Base-by-base conservation (phyloP, 192 early-diverging fungal species). In the Backusella mclennaniae region DNA sequence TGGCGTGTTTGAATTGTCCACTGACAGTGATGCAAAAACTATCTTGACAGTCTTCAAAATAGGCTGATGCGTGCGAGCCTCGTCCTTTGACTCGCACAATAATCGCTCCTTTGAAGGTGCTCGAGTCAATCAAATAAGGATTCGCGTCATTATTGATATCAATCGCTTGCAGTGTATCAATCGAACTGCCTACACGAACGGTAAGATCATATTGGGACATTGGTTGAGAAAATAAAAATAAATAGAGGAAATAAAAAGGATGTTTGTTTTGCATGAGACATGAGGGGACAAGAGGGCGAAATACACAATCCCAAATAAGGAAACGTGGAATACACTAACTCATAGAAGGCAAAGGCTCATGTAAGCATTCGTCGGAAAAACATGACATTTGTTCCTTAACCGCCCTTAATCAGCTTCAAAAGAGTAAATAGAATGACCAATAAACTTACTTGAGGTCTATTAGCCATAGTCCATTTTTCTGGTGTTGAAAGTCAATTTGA, bases 11-110 rank as follows among this genome's bases (percentile, higher is more conserved):
- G 81, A 95, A 96, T n/a, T 91, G 82, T 31, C 90, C 91, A 21
- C 84, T 87, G 31, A 95, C 77, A 74, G 95, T 92, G 29, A 96
- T 84, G 41, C 91, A 91, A 82, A 92, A 93, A 29, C 88, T 80
- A 67, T 92, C 82, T 31, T 84, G 82, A 49, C 86, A 79, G 8
- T 77, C 84, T 1, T 89, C 89, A 82, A 95, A 95, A 71, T 92
- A 91, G 12, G 73, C 69, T 3, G 88, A 80, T 80, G 38, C 82
- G 74, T 26, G 35, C 21, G 2, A 69, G 26, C 56, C 56, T 63
- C 35, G 35, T n/a, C 46, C 76, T 31, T 73, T 67, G 44, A 96
- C 86, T 39, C 93, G 86, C 33, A 96, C 90, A 75, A 84, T 85
- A 15, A 93, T 74, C 70, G 88, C 81, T 8, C 89, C 94, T 7